These are phyloP conservation scores for Erigeron philadelphicus DNA, from an alignment of 140 eudicot genomes.

Conservation along the genomic window DNA sequence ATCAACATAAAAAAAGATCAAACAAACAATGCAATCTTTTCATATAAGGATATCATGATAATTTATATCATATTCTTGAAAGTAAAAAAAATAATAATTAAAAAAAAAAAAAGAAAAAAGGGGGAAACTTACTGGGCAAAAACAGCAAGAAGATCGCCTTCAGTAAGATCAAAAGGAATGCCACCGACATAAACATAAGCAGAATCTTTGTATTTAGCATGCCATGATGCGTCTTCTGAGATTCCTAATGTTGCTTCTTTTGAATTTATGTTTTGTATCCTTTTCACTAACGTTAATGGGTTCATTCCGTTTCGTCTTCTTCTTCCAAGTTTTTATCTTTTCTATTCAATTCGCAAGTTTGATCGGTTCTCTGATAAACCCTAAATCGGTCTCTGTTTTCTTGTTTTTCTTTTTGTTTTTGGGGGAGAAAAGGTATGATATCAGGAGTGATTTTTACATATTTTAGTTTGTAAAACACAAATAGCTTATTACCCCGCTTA, in stretches of 20 bases:
- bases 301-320: conserved; percentile 44
- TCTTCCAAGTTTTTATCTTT: background rate
- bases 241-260: conserved; percentile 81
- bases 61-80: too few relatives aligned
- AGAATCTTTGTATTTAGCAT: conserved; percentile 77
- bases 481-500: too few relatives aligned
- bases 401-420: too few relatives aligned
- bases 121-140: conserved; percentile 65
- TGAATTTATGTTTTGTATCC: conserved; percentile 74
- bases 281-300: conserved; percentile 85
- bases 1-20: too few relatives aligned
- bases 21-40: too few relatives aligned
- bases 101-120: too few relatives aligned
- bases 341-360: background rate
- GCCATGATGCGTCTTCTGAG: conserved; percentile 96
- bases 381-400: conserved; percentile 13
- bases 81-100: too few relatives aligned
- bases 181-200: conserved; percentile 92
- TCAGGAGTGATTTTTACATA: too few relatives aligned
- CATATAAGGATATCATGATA: too few relatives aligned
- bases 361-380: conserved; percentile 12
- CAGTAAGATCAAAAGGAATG: conserved; percentile 82
- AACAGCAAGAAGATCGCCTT: conserved; percentile 91
- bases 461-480: too few relatives aligned
- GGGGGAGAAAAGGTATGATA: too few relatives aligned